phyloP scores from a whole-genome alignment of 768 basidiomycete species.

The Crepidotus variabilis region DNA sequence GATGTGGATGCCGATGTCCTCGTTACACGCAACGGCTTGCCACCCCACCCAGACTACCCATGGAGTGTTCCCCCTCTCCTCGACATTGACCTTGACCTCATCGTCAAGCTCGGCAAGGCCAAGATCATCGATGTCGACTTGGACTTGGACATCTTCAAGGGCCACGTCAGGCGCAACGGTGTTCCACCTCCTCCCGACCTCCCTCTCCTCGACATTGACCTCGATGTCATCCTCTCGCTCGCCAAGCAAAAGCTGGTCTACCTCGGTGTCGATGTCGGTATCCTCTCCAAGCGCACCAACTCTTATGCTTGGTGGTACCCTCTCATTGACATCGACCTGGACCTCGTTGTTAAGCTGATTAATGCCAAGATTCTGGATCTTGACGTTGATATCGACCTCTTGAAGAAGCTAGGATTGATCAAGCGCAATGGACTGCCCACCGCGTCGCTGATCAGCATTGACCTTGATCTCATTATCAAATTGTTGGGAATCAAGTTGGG shows the following conservation, averaged over 20 bases:
- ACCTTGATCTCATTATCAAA: not conserved
- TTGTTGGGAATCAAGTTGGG: not conserved
- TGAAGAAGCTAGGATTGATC: not conserved
- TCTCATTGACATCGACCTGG: not conserved
- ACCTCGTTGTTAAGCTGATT: not conserved
- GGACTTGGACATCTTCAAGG: not conserved
- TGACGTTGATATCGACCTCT: not conserved
- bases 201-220: not conserved
- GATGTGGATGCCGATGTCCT: not conserved
- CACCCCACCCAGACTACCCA: not conserved
- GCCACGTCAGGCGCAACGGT: not conserved
- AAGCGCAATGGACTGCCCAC: not conserved
- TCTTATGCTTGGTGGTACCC: not conserved
- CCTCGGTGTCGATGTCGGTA: not conserved
- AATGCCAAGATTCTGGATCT: not conserved
- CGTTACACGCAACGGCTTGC: not conserved
- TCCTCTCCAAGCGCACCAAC: not conserved
- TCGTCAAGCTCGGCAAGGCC: not conserved
- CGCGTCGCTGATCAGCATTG: not conserved
- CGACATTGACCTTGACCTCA: not conserved
- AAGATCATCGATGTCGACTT: not conserved
- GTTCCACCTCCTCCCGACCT: not conserved
- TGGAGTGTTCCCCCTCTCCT: not conserved
- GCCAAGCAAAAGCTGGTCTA: not conserved
- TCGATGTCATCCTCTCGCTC: not conserved